Base-by-base conservation (phyloP, 2,329 filamentous ascomycete species). In the Colletotrichum horii region DNA sequence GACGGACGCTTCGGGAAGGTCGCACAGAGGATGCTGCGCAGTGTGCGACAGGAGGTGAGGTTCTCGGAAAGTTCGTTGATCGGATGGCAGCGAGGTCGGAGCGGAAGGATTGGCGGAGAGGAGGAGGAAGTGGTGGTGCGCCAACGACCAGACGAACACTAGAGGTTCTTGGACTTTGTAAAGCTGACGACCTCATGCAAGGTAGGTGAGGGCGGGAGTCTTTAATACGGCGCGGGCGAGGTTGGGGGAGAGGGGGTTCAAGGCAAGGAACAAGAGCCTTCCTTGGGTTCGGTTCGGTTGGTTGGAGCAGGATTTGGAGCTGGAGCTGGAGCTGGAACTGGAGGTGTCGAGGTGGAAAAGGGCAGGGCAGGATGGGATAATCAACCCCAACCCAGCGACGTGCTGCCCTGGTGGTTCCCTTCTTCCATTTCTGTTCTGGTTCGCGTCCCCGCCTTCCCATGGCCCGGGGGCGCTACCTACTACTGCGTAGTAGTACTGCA, bases 111-210 rank as follows among this genome's bases (percentile, higher is more conserved):
- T 64, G 68, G 16, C 14, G 22, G 32, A 43, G 67, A 36, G 30
- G 58, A 34, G 58, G 28, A 32, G 28, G 58, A 34, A 22, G 58
- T 62, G 56, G 30, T 26, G 56, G 48, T 22, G 64, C 32, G 70
- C 55, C 56, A 43, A 64, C 70, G 28, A 74, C 65, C 58, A 76
- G 70, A 69, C 71, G 74, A 74, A 76, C 70, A 60, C 64, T 60
- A 34, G 48, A 58, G 55, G 65, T 55, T 61, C 69, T 55, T 43
- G 56, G 22, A 15, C 36, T n/a, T n/a, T n/a, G n/a, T n/a, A 32
- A 19, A 55, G 26, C 28, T 55, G 30, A 3, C 30, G 61, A 64
- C 61, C 30, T 26, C 32, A 38, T 66, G 69, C 62, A 62, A 56
- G 32, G 65, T 22, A n/a, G 30, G 58, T 19, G 58, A 72, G 36